phyloP scores from a whole-genome alignment of 176 grass and related monocot genomes.

The Oryza coarctata region DNA sequence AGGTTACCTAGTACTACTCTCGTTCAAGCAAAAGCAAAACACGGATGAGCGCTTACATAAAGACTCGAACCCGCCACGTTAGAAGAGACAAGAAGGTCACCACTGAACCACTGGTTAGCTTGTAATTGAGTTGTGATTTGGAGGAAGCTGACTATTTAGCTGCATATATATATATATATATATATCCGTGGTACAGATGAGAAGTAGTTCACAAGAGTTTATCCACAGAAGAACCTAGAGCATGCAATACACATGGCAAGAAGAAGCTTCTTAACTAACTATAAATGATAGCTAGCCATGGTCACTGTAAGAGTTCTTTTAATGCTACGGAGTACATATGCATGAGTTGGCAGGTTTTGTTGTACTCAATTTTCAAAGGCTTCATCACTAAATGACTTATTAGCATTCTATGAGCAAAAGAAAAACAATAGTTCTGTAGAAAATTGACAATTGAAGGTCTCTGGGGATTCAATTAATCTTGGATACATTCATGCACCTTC shows the following conservation, averaged over 20 bases:
- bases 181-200: neutral
- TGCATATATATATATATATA: too few species aligned
- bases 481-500: conserved; percentile 14
- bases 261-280: neutral
- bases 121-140: too few species aligned
- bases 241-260: neutral
- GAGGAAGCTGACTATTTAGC: too few species aligned
- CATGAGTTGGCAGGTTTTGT: neutral
- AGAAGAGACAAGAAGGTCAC: too few species aligned
- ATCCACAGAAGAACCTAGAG: too few species aligned
- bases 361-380: neutral
- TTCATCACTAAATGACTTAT: neutral
- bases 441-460: too few species aligned
- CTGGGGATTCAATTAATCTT: neutral
- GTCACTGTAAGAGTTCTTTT: neutral
- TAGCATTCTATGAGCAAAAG: neutral
- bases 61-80: too few species aligned
- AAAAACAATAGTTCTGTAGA: neutral
- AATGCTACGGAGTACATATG: neutral
- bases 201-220: neutral
- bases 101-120: too few species aligned
- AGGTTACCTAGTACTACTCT: too few species aligned
- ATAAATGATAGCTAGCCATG: too few species aligned
- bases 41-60: too few species aligned
- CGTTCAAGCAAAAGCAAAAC: too few species aligned